Evolutionary conservation across 2,329 filamentous ascomycete species (phyloP).

Genomic region (Zopfia rhizophila): DNA sequence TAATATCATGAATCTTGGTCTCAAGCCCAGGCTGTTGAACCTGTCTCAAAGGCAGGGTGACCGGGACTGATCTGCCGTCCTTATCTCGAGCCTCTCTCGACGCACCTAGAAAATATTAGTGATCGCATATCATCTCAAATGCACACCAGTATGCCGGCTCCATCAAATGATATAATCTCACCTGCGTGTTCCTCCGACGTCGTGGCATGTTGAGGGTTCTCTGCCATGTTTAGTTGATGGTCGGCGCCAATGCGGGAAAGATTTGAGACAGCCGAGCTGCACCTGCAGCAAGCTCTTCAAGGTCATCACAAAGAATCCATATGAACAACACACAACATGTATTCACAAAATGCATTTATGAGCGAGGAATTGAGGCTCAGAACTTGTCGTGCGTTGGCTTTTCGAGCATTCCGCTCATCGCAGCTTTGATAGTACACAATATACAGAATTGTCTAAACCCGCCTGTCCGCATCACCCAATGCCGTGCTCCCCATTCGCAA

Average conservation of each 20-base stretch:
- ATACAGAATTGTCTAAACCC: conserved; percentile 39
- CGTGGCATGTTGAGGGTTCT: conserved; percentile 37
- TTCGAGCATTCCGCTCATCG: conserved; percentile 30
- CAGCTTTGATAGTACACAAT: conserved; percentile 49
- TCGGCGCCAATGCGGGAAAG: conserved; percentile 43
- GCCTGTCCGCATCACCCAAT: conserved; percentile 26
- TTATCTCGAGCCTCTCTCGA: conserved; percentile 27
- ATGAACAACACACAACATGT: conserved; percentile 5
- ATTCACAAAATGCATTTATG: conserved; percentile 4
- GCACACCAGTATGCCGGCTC: conserved; percentile 24
- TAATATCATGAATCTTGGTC: conserved; percentile 63
- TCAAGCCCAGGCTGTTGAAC: conserved; percentile 35
- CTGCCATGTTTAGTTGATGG: conserved; percentile 48
- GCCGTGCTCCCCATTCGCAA: conserved; percentile 9
- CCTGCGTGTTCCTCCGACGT: conserved; percentile 20
- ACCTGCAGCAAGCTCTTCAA: conserved; percentile 14
- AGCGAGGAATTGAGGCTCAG: conserved; percentile 28
- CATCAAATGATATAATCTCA: conserved; percentile 22
- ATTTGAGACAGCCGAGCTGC: conserved; percentile 33
- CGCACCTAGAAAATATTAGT: conserved; percentile 30
- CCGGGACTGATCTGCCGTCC: conserved; percentile 24
- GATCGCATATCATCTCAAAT: conserved; percentile 2
- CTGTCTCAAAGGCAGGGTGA: conserved; percentile 44
- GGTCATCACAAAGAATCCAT: conserved; percentile 2
- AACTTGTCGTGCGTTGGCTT: conserved; percentile 42